Evolutionary conservation across 2,329 filamentous ascomycete species (phyloP).

Genomic region (Clarireedia monteithiana): DNA sequence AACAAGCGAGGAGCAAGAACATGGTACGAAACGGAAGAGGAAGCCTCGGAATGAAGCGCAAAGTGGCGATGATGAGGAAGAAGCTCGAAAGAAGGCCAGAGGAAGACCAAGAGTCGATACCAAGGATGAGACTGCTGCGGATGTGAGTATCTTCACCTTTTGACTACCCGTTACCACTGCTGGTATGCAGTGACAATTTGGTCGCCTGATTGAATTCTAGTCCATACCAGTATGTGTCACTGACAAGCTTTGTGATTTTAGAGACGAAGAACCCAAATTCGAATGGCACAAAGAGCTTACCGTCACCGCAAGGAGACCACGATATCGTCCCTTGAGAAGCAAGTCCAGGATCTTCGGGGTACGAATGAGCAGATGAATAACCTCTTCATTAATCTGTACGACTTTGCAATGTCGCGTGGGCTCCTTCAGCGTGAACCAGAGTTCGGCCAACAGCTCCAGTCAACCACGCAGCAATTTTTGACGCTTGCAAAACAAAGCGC

Average conservation of each 20-base stretch:
- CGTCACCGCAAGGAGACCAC: constrained; percentile 77
- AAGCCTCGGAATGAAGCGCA: constrained; percentile 28
- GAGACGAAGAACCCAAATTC: constrained; percentile 81
- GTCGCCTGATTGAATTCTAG: background rate
- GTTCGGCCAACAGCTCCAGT: constrained; percentile 48
- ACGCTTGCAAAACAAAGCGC: constrained; percentile 41
- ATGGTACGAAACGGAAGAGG: constrained; percentile 28
- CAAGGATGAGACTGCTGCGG: constrained; percentile 69
- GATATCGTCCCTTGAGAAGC: constrained; percentile 63
- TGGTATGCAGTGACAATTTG: background rate
- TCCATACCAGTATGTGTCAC: background rate
- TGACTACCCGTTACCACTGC: background rate
- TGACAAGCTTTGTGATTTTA: constrained; percentile 28
- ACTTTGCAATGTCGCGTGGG: constrained; percentile 50
- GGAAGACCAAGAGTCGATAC: constrained; percentile 69
- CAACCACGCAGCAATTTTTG: constrained; percentile 51
- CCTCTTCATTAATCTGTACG: constrained; percentile 60
- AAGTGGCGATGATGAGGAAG: constrained; percentile 33
- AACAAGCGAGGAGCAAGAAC: constrained; percentile 20
- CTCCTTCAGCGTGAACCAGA: constrained; percentile 48
- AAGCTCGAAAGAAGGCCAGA: constrained; percentile 52
- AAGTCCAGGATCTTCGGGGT: constrained; percentile 60
- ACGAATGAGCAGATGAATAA: constrained; percentile 68
- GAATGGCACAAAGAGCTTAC: constrained; percentile 79
- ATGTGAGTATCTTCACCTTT: constrained; percentile 48